These are phyloP conservation scores for Annulohypoxylon bovei DNA, from an alignment of 495 filamentous ascomycete genomes.

Conservation along the genomic window DNA sequence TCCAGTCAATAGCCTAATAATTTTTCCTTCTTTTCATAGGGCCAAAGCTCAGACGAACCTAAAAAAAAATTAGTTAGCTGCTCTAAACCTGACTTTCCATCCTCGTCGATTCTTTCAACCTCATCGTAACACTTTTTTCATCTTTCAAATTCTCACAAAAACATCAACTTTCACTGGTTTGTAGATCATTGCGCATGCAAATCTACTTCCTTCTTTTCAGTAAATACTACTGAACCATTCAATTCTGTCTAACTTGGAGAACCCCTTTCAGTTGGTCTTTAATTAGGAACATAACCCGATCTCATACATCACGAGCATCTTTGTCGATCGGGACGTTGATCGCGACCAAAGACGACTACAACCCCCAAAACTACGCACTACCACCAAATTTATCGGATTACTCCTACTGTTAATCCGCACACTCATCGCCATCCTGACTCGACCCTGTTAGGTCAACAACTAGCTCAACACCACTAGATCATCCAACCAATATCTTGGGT, in stretches of 20 bases:
- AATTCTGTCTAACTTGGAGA: not conserved
- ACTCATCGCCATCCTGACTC: not conserved
- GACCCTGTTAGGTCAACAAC: not conserved
- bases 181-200: not conserved
- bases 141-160: conserved; percentile 13
- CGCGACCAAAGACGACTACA: conserved; percentile 11
- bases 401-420: not conserved
- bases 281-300: not conserved
- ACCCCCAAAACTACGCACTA: not conserved
- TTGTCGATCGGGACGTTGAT: conserved; percentile 20
- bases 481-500: conserved; percentile 16
- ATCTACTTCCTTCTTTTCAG: not conserved
- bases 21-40: conserved; percentile 22
- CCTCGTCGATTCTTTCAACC: conserved; percentile 12
- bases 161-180: conserved; percentile 5
- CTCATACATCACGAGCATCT: conserved; percentile 10
- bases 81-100: conserved; percentile 13
- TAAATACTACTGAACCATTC: not conserved
- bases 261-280: not conserved
- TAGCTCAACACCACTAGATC: conserved; percentile 1
- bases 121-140: conserved; percentile 6
- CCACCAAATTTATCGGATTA: not conserved
- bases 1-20: conserved; percentile 34
- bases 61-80: conserved; percentile 23
- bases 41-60: conserved; percentile 22